phyloP scores from a whole-genome alignment of 352 stramenopile genomes.

The Phytophthora podocarpi region DNA sequence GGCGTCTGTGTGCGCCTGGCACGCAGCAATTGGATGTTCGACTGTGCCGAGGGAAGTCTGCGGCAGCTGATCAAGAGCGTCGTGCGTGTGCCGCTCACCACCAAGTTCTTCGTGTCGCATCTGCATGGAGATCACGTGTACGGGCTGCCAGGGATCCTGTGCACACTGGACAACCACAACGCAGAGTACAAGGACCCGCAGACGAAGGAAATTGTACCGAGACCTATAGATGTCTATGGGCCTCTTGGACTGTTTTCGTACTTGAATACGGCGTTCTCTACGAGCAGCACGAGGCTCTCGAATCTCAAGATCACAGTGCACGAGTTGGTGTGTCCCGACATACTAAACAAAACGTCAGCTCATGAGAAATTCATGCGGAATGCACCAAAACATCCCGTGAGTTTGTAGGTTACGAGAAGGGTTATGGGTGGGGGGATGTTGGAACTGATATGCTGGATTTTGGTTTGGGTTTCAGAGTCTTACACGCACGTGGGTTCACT shows the following conservation, averaged over 20 bases:
- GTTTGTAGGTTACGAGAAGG: conserved; percentile 10
- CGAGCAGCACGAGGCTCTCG: conserved; percentile 63
- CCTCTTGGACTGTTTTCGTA: conserved; percentile 80
- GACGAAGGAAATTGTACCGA: conserved; percentile 50
- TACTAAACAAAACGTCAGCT: conserved; percentile 47
- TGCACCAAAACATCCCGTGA: conserved; percentile 61
- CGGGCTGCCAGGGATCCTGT: conserved; percentile 80
- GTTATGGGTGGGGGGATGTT: neutral
- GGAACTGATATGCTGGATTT: conserved; percentile 1
- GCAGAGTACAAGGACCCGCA: conserved; percentile 56
- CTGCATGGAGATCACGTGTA: conserved; percentile 89
- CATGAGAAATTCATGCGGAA: conserved; percentile 73
- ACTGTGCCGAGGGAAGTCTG: conserved; percentile 84
- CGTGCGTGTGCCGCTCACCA: conserved; percentile 71
- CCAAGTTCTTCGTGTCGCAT: conserved; percentile 89
- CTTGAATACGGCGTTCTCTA: conserved; percentile 73
- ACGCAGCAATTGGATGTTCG: conserved; percentile 88
- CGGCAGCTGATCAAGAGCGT: conserved; percentile 83
- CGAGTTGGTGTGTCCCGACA: conserved; percentile 64
- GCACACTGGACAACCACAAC: conserved; percentile 85
- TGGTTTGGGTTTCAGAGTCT: conserved; percentile 40
- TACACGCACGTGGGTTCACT: conserved; percentile 56
- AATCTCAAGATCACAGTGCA: conserved; percentile 81
- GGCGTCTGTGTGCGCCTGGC: conserved; percentile 63
- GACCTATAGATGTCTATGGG: conserved; percentile 77